Base-by-base conservation (phyloP, 805 yeast genomes). In the Ogataea pini region DNA sequence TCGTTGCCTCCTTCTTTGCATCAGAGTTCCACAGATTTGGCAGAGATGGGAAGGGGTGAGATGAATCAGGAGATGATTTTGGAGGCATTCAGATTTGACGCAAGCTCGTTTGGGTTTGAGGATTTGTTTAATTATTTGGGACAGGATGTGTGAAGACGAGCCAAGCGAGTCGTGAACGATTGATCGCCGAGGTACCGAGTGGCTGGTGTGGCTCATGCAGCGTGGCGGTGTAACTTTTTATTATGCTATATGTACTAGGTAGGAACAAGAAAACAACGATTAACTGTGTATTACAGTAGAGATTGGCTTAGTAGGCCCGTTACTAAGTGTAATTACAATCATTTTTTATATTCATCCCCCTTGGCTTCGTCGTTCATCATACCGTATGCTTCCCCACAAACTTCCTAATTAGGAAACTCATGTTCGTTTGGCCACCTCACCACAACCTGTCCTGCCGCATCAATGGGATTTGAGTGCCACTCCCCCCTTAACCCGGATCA, bases 51-150 rank as follows among this genome's bases (percentile, higher is more conserved):
- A 17, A 20, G 36, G 18, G 13, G 13, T 33, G 28, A 41, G 17
- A 16, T 24, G 27, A 32, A 46, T 13, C 38, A 50, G 20, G 47
- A 43, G 31, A 51, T 44, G 46, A 36, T 45, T n/a, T 43, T 49
- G 27, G 52, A 54, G 17, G 49, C 47, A 20, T 56, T 56, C 34
- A 55, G 50, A 29, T 56, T 56, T 36, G 60, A 56, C 19, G 36
- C 57, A n/a, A 47, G 50, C 20, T 47, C 57, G 20, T 48, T 52
- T 39, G 60, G 55, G 12, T 56, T 56, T 46, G 68, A 64, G 33
- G 68, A 64, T 34, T 59, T 65, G 44, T 63, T 65, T 53, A 61
- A 19, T 41, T 41, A 32, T 16, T 9, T 33, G 28, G 44, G 42
- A 2, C 42, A 39, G 33, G n/a, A 27, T 9, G 42, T 13, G 16